Conservation (phyloP, 2,329 filamentous ascomycete species). For the Cladobotryum protrusum region DNA sequence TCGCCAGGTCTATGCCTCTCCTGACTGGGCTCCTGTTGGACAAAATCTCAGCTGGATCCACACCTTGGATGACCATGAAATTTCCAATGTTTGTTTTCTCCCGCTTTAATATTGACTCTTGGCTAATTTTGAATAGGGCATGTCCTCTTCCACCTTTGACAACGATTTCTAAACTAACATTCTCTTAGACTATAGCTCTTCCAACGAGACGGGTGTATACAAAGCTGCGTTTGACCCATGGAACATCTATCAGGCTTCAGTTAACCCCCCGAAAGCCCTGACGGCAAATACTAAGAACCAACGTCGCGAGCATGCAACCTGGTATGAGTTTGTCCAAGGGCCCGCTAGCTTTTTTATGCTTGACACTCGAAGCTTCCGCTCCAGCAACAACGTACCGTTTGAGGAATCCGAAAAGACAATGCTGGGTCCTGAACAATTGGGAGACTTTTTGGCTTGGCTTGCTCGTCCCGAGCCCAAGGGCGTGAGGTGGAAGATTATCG, state of each 20-base stretch:
- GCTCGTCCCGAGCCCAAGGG: constrained; percentile 64
- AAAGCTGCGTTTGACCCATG: constrained; percentile 76
- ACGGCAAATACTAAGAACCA: constrained; percentile 36
- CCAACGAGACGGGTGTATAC: constrained; percentile 76
- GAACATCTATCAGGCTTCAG: constrained; percentile 74
- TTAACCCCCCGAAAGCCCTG: constrained; percentile 70
- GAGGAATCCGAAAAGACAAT: constrained; percentile 71
- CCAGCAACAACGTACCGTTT: constrained; percentile 54
- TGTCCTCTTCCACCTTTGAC: neutral
- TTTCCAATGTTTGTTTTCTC: constrained; percentile 68
- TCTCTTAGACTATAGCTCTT: constrained; percentile 89
- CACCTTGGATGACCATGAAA: constrained; percentile 94
- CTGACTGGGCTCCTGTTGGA: constrained; percentile 74
- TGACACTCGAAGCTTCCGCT: constrained; percentile 84
- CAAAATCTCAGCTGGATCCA: constrained; percentile 94
- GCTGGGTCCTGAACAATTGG: constrained; percentile 73
- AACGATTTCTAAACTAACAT: neutral
- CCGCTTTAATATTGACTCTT: neutral
- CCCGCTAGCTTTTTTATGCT: constrained; percentile 92
- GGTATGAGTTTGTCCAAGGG: constrained; percentile 84
- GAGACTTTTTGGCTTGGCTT: constrained; percentile 74
- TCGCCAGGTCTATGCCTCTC: constrained; percentile 89
- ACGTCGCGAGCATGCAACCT: constrained; percentile 57
- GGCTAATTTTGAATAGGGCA: neutral
- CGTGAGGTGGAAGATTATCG: constrained; percentile 88